A percentile compares a stretch with the other conserved stretches of the same genome.
Evolutionary conservation across 306 rosid genomes (phyloP).

Genomic region (Purshia tridentata): DNA sequence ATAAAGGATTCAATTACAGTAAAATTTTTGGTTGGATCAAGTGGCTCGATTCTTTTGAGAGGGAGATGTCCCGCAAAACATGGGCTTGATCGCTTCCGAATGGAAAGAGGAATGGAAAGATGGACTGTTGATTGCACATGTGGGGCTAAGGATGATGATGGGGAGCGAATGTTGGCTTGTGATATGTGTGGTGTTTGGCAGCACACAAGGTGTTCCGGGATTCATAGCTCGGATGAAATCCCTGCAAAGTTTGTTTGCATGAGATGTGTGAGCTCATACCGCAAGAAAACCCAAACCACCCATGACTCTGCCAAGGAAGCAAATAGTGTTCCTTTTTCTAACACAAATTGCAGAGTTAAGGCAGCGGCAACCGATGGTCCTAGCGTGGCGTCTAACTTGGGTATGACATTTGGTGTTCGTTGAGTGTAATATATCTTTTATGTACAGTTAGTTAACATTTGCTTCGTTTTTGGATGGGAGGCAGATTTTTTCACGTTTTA

Average conservation of each 20-base stretch:
- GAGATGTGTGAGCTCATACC: slow-evolving; percentile 28
- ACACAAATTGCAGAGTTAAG: slow-evolving; percentile 39
- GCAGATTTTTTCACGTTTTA: background rate
- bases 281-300: slow-evolving; percentile 14
- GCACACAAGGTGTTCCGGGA: slow-evolving; percentile 73
- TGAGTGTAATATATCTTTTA: slow-evolving; percentile 31
- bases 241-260: slow-evolving; percentile 53
- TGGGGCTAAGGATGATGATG: slow-evolving; percentile 79
- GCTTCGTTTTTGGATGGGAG: background rate
- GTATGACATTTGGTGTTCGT: slow-evolving; percentile 44
- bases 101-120: slow-evolving; percentile 65
- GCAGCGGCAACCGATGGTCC: slow-evolving; percentile 26
- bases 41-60: slow-evolving; percentile 39
- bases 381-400: slow-evolving; percentile 32
- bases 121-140: slow-evolving; percentile 74
- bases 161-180: slow-evolving; percentile 77
- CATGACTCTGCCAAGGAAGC: slow-evolving; percentile 11
- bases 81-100: slow-evolving; percentile 51
- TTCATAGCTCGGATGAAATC: slow-evolving; percentile 35
- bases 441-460: slow-evolving; percentile 24
- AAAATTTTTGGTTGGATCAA: slow-evolving; percentile 49
- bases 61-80: slow-evolving; percentile 55
- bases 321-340: slow-evolving; percentile 11
- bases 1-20: slow-evolving; percentile 43
- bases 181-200: slow-evolving; percentile 76